Evolutionary conservation across 805 yeast species (phyloP), one percentile per base, ranked within the genome.

Genomic region (Maudiozyma turicensis): DNA sequence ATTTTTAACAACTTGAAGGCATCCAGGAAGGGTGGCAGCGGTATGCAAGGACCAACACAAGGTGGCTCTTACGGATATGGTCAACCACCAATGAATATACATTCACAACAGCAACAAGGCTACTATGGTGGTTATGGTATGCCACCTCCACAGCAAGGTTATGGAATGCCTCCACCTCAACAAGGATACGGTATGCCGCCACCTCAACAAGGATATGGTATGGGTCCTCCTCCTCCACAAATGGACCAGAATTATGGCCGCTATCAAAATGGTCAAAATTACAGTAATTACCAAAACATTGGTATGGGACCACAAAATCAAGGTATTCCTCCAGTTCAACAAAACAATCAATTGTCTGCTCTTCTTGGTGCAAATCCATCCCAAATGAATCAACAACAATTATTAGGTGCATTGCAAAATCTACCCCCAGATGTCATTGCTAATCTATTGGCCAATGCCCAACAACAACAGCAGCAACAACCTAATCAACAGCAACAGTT

Each of bases 381-480:
- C 15, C 60, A 50, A 47, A 58, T 56, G 61, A 58, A 61, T 40
- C 69, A 66, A 51, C 61, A 58, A 37, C 67, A 64, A 48, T 49
- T 66, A 33, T 44, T 66, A 8, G 50, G 64, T 37, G 67, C 68
- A 5, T 56, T 66, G 30, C 69, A 66, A 52, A 64, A 60, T 44
- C 47, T 66, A 26, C 70, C 70, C 11, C 68, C 69, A 42, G 60
- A 60, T 45, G 66, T 65, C 20, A 63, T 66, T 5, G 58, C 67
- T 6, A 60, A 54, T 47, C 49, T 66, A 38, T 48, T 66, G 15
- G 54, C 63, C 6, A 57, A 60, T 49, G 68, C 68, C 3, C 69
- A 66, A 48, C 65, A 64, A 48, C 67, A 56, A 39, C 60, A 54
- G 41, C 62, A 52, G 28, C 65, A 58, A 42, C 49, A 50, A 20